Percentiles rank a stretch among this genome's conserved stretches.
These are phyloP conservation scores for Dactylonectria macrodidyma DNA, from an alignment of 2,329 filamentous ascomycete species.

Conservation along the genomic window DNA sequence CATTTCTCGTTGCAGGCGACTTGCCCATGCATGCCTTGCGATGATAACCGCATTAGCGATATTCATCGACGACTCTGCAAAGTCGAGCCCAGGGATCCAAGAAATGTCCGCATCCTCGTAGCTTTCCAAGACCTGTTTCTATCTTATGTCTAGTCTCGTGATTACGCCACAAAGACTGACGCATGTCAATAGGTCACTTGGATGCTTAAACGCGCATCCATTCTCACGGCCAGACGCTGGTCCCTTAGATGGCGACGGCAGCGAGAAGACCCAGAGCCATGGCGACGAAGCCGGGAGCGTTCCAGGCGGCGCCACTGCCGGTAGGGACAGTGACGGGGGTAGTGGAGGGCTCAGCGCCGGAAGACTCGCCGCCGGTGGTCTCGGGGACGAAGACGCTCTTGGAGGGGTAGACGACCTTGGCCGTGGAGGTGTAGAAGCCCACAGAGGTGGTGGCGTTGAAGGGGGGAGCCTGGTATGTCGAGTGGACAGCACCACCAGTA, in stretches of 20 bases:
- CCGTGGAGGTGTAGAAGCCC: constrained; percentile 30
- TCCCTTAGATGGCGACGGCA: constrained; percentile 38
- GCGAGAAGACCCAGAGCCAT: constrained; percentile 36
- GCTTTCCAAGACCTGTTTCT: too few relatives aligned
- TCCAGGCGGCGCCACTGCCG: constrained; percentile 28
- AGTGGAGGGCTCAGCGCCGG: constrained; percentile 3
- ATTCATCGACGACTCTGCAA: too few relatives aligned
- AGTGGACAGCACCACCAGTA: constrained; percentile 47
- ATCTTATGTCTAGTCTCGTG: too few relatives aligned
- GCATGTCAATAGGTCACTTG: too few relatives aligned
- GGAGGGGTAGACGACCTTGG: constrained; percentile 17
- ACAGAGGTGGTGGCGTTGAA: constrained; percentile 34
- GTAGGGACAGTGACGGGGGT: constrained; percentile 13
- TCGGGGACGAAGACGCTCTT: not conserved
- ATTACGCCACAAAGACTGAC: too few relatives aligned
- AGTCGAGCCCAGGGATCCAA: too few relatives aligned
- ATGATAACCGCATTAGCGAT: too few relatives aligned
- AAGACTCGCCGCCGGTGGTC: too few relatives aligned
- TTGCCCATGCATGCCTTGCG: too few relatives aligned
- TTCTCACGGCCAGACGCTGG: too few relatives aligned
- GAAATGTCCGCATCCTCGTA: too few relatives aligned
- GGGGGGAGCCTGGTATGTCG: constrained; percentile 36
- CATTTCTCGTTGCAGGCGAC: not conserved
- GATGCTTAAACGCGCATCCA: too few relatives aligned
- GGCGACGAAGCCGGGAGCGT: constrained; percentile 33